Base-by-base conservation (phyloP, 345 rosid species). In the Salix viminalis region DNA sequence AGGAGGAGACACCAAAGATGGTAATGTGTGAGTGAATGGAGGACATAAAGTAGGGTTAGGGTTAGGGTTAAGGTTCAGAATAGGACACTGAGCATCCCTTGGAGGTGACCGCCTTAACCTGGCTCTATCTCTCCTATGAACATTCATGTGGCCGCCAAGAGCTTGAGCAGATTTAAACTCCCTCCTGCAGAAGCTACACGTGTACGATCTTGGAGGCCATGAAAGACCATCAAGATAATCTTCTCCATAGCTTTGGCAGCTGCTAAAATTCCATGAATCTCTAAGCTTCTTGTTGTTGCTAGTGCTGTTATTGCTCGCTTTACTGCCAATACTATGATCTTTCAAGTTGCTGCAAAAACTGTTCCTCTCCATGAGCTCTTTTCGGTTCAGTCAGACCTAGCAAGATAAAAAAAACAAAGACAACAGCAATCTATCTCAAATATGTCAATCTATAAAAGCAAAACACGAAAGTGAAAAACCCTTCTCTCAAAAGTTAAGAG, bases 141-240 rank as follows among this genome's bases (percentile, higher is more conserved):
- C 97, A 78, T 94, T 94, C 98, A 92, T 94, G 87, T 94, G 98
- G 30, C 98, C 97, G 28, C 98, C 98, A 70, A 95, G 93, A 76
- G 98, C 99, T 84, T 95, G 99, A 80, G 97, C 97, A 50, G 97
- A 93, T 84, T 90, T 89, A 78, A 93, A 95, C 79, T 91, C 99
- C 65, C 97, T 89, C 74, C 90, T 90, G 87, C 99, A 95, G 86
- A 93, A 95, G 84, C 92, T 95, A 74, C 99, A 95, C 24, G 92
- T 83, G 84, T 95, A 95, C 60, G 97, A 91, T 84, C 98, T 90
- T 52, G 99, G 97, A 42, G 98, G 99, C 99, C 99, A 95, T 65
- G 97, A 88, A 83, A 91, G 85, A 71, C 89, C 93, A 50, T 84
- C 75, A 62, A 87, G 85, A 79, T 84, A 88, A 67, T 91, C 90